phyloP scores from a whole-genome alignment of 345 rosid genomes.

The Acer saccharum region DNA sequence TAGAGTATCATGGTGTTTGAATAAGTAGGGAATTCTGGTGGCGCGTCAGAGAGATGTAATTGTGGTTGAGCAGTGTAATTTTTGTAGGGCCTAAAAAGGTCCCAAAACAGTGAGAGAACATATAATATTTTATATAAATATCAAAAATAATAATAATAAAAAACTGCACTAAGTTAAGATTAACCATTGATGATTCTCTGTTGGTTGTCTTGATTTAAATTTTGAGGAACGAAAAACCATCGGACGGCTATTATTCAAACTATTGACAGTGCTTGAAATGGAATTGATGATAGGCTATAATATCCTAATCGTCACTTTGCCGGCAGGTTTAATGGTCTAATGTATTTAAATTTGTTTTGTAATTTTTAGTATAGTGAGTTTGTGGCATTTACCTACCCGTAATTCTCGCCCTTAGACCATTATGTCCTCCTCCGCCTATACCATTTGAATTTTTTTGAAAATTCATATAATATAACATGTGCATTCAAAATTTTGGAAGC shows the following conservation, averaged over 20 bases:
- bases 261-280: background rate
- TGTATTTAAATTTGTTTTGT: background rate
- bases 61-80: background rate
- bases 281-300: background rate
- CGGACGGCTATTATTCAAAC: background rate
- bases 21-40: background rate
- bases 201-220: background rate
- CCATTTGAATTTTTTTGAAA: too few relatives aligned
- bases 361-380: background rate
- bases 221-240: background rate
- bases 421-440: too few relatives aligned
- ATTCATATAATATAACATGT: too few relatives aligned
- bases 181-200: background rate
- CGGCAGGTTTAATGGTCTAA: slow-evolving; percentile 10
- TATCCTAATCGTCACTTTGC: slow-evolving; percentile 10
- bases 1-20: background rate
- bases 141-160: background rate
- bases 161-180: background rate
- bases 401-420: too few relatives aligned
- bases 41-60: background rate
- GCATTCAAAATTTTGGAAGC: too few relatives aligned
- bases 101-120: background rate
- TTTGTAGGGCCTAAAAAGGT: slow-evolving; percentile 6
- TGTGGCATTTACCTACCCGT: too few relatives aligned
- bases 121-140: background rate